phyloP scores from a whole-genome alignment of 176 grass and related monocot genomes.

The Coix lacrymajobi region DNA sequence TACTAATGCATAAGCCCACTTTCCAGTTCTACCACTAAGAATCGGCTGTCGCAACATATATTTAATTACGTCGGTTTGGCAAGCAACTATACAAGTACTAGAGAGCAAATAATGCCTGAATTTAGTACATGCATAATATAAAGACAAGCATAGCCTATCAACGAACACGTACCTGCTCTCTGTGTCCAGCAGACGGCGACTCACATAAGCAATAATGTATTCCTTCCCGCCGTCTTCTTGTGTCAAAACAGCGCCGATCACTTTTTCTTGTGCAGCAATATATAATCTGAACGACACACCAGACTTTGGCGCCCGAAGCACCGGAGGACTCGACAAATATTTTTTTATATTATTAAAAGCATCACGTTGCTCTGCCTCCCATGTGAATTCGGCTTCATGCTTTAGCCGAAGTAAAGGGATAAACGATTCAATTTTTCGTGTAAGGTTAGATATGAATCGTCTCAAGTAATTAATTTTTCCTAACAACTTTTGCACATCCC shows the following conservation, averaged over 20 bases:
- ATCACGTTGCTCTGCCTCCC: not conserved
- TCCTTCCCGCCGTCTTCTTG: not conserved
- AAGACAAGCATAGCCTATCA: not conserved
- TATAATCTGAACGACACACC: not conserved
- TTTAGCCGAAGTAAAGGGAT: not conserved
- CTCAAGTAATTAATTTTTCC: too few species aligned
- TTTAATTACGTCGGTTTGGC: not conserved
- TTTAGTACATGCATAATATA: conserved; percentile 7
- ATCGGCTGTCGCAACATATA: not conserved
- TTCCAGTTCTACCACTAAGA: not conserved
- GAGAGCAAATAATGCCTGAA: not conserved
- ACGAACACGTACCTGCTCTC: not conserved
- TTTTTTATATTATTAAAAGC: not conserved
- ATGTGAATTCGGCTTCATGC: not conserved
- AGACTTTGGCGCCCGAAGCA: not conserved
- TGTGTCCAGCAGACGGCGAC: not conserved
- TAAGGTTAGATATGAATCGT: too few species aligned
- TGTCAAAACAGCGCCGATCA: not conserved
- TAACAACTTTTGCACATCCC: too few species aligned
- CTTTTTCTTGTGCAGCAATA: not conserved
- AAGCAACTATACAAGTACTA: not conserved
- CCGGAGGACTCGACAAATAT: not conserved
- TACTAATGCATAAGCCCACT: not conserved
- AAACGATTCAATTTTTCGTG: too few species aligned
- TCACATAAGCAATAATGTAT: not conserved